Percentiles rank a stretch among this genome's conserved stretches.
Conservation (phyloP, 345 rosid genomes). For the Rhodomyrtus tomentosa region DNA sequence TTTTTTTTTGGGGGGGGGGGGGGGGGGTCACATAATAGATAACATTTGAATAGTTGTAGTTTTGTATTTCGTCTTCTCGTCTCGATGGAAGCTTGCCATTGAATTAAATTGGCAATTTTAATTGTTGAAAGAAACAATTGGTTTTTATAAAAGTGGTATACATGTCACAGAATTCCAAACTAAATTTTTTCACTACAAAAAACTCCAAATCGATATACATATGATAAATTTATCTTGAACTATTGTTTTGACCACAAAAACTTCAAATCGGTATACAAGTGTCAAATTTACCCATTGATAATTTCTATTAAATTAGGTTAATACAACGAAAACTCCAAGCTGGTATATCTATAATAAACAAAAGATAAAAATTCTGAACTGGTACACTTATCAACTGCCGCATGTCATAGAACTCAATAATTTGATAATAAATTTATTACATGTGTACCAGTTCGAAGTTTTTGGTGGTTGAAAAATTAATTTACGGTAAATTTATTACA, state of each 20-base stretch:
- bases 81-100: not conserved
- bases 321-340: not conserved
- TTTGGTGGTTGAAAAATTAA: no score
- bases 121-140: no score
- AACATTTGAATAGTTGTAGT: not conserved
- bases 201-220: rapidly evolving
- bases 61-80: not conserved
- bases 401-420: no score
- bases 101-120: no score
- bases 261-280: rapidly evolving
- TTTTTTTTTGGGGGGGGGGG: no score
- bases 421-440: rapidly evolving
- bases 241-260: not conserved
- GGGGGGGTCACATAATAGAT: no score
- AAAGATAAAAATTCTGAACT: no score
- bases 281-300: rapidly evolving
- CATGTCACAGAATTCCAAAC: no score
- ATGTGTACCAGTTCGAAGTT: rapidly evolving
- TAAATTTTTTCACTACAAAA: not conserved
- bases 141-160: no score
- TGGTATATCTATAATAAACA: no score
- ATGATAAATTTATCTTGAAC: rapidly evolving
- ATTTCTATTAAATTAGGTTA: not conserved
- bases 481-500: rapidly evolving
- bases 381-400: no score